Evolutionary conservation across 257 asterid species (phyloP), one percentile per base, ranked within the genome.

Genomic region (Solanum stenotomum): DNA sequence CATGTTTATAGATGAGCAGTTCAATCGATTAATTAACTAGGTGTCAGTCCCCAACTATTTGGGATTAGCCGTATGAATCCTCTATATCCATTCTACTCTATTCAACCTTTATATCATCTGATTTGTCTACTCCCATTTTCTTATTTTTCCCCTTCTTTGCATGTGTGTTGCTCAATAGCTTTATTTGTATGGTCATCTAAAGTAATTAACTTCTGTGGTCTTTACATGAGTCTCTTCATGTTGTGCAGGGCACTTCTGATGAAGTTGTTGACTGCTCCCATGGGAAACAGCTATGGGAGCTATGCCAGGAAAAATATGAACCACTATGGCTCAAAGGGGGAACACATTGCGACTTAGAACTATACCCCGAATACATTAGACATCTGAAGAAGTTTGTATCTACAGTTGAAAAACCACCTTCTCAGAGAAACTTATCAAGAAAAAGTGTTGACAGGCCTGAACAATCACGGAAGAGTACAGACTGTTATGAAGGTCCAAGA

Each of bases 211-310:
- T 59, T 25, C 49, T 33, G 11, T 38, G 25, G 77, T 40, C 74
- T 82, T 83, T 65, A 67, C 84, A 59, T 59, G 46, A 82, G 77
- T 29, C 38, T 25, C 82, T n/a, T 59, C 76, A 79, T 72, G 35
- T 77, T 88, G 61, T 89, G 90, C 91, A 94, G 94, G 96, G 95
- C 14, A 94, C 96, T 70, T 89, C 92, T 15, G 96, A 93, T 89
- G 96, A 94, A 87, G 96, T 93, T 10, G 96, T 94, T 77, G 91
- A 93, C 90, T 93, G 92, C 85, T 94, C 96, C 35, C 96, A 93
- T 23, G 94, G 95, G n/a, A 93, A 94, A 89, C 95, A 91, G 86
- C 94, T 93, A 33, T 93, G 90, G 88, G 95, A 93, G 83, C 92
- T 92, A 13, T 92, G 95, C 88, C 92, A 88, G 74, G 93, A 91